phyloP scores from a whole-genome alignment of 257 asterid species.

The Penstemon davidsonii region DNA sequence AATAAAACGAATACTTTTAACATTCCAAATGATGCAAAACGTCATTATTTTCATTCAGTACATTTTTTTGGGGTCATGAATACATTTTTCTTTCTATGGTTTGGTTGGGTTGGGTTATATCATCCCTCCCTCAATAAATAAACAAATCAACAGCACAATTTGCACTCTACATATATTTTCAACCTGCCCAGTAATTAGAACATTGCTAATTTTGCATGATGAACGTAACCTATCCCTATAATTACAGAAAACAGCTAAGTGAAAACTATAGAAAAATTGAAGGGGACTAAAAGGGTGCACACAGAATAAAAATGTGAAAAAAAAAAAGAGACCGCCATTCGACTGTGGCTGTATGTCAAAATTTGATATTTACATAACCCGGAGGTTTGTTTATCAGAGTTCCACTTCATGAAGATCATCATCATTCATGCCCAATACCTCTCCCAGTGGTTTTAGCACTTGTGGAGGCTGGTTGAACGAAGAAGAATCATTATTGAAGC shows the following conservation, averaged over 20 bases:
- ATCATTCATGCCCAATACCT: slow-evolving; percentile 56
- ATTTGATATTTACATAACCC: slow-evolving; percentile 53
- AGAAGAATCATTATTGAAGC: slow-evolving; percentile 35
- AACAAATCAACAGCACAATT: slow-evolving; percentile 64
- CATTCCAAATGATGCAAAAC: too few relatives aligned
- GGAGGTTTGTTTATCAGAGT: slow-evolving; percentile 45
- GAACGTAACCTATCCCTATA: slow-evolving; percentile 40
- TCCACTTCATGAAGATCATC: slow-evolving; percentile 96
- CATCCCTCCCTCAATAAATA: slow-evolving; percentile 38
- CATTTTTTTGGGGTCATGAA: too few relatives aligned
- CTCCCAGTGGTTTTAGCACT: slow-evolving; percentile 49
- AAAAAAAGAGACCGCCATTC: slow-evolving; percentile 27
- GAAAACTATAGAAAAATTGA: slow-evolving; percentile 23
- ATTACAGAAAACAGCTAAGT: slow-evolving; percentile 43
- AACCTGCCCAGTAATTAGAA: slow-evolving; percentile 28
- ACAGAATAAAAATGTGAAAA: background rate
- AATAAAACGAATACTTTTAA: too few relatives aligned
- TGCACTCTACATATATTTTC: slow-evolving; percentile 22
- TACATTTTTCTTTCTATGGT: too few relatives aligned
- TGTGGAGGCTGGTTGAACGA: slow-evolving; percentile 39
- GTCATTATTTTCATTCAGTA: too few relatives aligned
- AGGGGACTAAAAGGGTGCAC: too few relatives aligned
- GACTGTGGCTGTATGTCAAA: slow-evolving; percentile 36
- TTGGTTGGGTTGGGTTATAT: too few relatives aligned
- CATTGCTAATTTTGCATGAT: slow-evolving; percentile 9